Conservation (phyloP, 139 green algal species). For the Coelastrella sp. region DNA sequence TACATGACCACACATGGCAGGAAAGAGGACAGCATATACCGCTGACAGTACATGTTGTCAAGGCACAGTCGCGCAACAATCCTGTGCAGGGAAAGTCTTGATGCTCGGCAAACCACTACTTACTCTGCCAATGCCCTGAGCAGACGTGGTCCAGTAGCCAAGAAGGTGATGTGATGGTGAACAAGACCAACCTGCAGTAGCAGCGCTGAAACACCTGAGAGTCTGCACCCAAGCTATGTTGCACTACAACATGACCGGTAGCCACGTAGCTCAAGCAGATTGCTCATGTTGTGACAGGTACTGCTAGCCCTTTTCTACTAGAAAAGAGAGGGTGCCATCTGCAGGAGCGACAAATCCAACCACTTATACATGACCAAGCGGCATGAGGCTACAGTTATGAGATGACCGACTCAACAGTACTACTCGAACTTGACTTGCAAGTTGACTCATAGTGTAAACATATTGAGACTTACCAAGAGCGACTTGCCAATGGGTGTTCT, state of each 20-base stretch:
- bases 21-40: too few relatives aligned
- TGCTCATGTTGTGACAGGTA: not conserved
- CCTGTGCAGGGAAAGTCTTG: not conserved
- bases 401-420: too few relatives aligned
- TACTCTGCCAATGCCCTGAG: slow-evolving; percentile 48
- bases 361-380: too few relatives aligned
- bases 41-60: too few relatives aligned
- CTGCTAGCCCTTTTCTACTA: not conserved
- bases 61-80: too few relatives aligned
- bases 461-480: slow-evolving; percentile 7
- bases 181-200: slow-evolving; percentile 67
- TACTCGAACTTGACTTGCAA: not conserved
- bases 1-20: too few relatives aligned
- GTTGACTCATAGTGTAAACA: not conserved
- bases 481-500: slow-evolving; percentile 50
- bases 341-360: too few relatives aligned
- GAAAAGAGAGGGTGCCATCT: too few relatives aligned
- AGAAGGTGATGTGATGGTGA: slow-evolving; percentile 75
- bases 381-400: too few relatives aligned
- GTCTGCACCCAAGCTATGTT: not conserved
- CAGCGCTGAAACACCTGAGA: not conserved
- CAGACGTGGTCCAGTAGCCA: slow-evolving; percentile 39
- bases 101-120: slow-evolving; percentile 8
- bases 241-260: not conserved
- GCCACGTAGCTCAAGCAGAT: not conserved